Base-by-base conservation (phyloP, 495 filamentous ascomycete species). In the Penicillium parvum region DNA sequence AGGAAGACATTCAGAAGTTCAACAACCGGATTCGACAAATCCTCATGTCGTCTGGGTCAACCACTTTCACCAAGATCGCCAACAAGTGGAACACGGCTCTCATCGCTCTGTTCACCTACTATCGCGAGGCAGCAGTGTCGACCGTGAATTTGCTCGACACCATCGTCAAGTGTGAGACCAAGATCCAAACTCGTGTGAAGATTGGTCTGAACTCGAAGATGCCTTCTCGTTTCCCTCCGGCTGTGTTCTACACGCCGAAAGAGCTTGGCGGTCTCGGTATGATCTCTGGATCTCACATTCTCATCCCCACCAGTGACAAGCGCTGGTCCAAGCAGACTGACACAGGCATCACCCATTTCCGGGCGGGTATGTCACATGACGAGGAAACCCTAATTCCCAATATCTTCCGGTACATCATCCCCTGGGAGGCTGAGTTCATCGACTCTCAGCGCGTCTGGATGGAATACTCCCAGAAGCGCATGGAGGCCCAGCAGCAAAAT, bases 81-180 rank as follows among this genome's bases (percentile, higher is more conserved):
- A 99, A 99, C 65, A 99, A 99, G 65, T 99, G 94, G 94, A 99
- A 99, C 64, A 97, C 94, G 0, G 90, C 86, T 5, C 70, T 99
- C 43, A 99, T 99, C 58, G 91, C 94, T n/a, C 75, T 99, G 18
- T 99, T 99, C 72, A 99, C 94, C 0, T 99, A 99, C 64, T 99
- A 97, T 60, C 89, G 94, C 57, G 94, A 99, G 59, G 94, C 94
- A 27, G 94, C 90, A 22, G 90, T 97, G n/a, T 92, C 88, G 7
- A 99, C 94, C 1, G 90, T 97, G 55, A 88, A 89, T 45, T 73
- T 99, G 10, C 77, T 99, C 3, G 94, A 99, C 59, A 97, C 91
- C 1, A 99, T 99, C 51, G 94, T 99, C 53, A 99, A 99, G 65
- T 97, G 94, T 57, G 94, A 99, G 68, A 99, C 94, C 9, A 99